Evolutionary conservation across 305 asterid genomes (phyloP).

Genomic region (Lippia alba): DNA sequence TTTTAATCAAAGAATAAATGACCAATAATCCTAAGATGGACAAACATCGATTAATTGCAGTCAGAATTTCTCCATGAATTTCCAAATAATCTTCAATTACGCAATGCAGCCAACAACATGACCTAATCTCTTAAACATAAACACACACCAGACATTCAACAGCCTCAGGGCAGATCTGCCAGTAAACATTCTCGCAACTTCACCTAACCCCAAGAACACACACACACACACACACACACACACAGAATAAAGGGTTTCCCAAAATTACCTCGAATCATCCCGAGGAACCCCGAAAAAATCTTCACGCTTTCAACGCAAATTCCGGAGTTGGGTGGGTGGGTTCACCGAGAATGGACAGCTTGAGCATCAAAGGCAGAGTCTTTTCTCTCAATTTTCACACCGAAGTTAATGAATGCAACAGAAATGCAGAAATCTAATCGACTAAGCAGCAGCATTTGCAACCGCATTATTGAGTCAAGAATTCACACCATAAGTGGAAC

Average conservation of each 20-base stretch:
- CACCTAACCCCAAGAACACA: neutral
- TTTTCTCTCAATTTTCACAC: slow-evolving; percentile 38
- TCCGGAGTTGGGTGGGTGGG: slow-evolving; percentile 20
- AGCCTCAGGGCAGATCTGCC: slow-evolving; percentile 46
- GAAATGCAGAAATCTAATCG: slow-evolving; percentile 30
- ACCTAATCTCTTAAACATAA: slow-evolving; percentile 13
- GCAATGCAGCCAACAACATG: slow-evolving; percentile 29
- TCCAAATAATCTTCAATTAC: slow-evolving; percentile 7
- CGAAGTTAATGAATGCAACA: slow-evolving; percentile 32
- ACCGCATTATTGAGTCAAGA: slow-evolving; percentile 37
- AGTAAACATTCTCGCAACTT: slow-evolving; percentile 19
- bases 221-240: neutral
- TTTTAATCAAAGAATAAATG: slow-evolving; percentile 12
- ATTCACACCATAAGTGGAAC: slow-evolving; percentile 42
- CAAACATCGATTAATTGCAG: slow-evolving; percentile 19
- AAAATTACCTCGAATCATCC: slow-evolving; percentile 50
- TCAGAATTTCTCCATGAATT: slow-evolving; percentile 5
- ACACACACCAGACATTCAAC: slow-evolving; percentile 18
- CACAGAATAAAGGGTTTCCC: slow-evolving; percentile 20
- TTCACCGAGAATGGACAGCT: slow-evolving; percentile 41
- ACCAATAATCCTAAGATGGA: slow-evolving; percentile 19
- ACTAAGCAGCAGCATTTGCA: slow-evolving; percentile 44
- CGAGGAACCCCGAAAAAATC: slow-evolving; percentile 27
- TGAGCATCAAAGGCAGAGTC: slow-evolving; percentile 35
- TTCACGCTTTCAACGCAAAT: slow-evolving; percentile 4